Percentiles rank a stretch among this genome's conserved stretches.
Conservation (phyloP, 1,284 basidiomycete species). For the Vanrija sp. region DNA sequence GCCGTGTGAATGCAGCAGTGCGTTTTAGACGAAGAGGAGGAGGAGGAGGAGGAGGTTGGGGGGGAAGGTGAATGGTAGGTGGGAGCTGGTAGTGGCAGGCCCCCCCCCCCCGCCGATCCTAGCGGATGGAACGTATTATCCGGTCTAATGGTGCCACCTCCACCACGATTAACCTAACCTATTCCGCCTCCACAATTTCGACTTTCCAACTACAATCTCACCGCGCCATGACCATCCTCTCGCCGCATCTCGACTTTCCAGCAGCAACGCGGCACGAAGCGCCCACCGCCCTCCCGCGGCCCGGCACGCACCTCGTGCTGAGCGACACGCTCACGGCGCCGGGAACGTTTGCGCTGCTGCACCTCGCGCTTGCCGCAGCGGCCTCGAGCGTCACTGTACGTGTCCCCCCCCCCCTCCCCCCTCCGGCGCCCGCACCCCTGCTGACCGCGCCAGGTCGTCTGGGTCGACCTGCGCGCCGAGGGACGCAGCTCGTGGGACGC, state of each 20-base stretch:
- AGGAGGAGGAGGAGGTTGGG: too few species aligned
- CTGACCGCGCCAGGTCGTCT: conserved; percentile 21
- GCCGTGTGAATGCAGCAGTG: too few species aligned
- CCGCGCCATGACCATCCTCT: conserved; percentile 23
- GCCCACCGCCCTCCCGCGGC: conserved; percentile 29
- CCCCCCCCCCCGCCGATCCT: too few species aligned
- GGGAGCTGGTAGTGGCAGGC: too few species aligned
- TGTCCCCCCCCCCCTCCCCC: not conserved
- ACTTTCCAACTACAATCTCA: too few species aligned
- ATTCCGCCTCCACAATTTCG: too few species aligned
- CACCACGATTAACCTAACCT: too few species aligned
- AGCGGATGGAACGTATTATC: too few species aligned
- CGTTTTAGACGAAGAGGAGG: too few species aligned
- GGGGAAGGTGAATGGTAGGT: too few species aligned
- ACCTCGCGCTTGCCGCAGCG: conserved; percentile 33
- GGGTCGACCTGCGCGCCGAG: conserved; percentile 42
- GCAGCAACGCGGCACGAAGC: not conserved
- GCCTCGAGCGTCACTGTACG: conserved; percentile 17
- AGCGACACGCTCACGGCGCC: conserved; percentile 43
- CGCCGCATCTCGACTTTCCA: conserved; percentile 32
- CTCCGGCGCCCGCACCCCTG: not conserved
- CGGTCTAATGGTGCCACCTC: too few species aligned
- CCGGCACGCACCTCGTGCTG: conserved; percentile 36
- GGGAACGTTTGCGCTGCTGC: conserved; percentile 39
- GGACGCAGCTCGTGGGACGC: conserved; percentile 29